Evolutionary conservation across 257 asterid species (phyloP).

Genomic region (Solanum medicagineum): DNA sequence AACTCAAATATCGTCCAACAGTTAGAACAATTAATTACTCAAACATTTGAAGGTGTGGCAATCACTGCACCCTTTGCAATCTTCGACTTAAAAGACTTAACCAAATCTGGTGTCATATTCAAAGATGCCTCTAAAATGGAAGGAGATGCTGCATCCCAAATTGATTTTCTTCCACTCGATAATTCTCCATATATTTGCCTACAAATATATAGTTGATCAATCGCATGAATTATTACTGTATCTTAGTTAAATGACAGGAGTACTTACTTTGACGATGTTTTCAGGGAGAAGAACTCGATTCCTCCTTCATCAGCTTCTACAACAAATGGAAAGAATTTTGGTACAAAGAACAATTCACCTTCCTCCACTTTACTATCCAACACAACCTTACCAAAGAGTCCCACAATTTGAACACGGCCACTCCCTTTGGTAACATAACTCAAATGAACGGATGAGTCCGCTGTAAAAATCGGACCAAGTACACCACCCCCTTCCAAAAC

Average conservation of each 20-base stretch:
- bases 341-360: conserved; percentile 30
- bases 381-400: conserved; percentile 15
- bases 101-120: conserved; percentile 6
- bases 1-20: no score
- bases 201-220: background rate
- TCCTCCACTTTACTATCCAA: conserved; percentile 10
- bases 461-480: conserved; percentile 9
- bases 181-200: conserved; percentile 18
- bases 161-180: conserved; percentile 11
- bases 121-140: conserved; percentile 15
- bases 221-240: background rate
- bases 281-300: conserved; percentile 15
- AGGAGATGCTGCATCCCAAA: conserved; percentile 17
- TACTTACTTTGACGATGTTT: conserved; percentile 26
- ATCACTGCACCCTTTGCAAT: background rate
- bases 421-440: conserved; percentile 20
- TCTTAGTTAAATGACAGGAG: background rate
- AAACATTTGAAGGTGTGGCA: background rate
- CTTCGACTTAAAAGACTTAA: conserved; percentile 5
- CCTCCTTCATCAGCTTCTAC: conserved; percentile 18
- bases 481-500: conserved; percentile 1
- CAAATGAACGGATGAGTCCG: conserved; percentile 11
- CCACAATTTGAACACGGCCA: conserved; percentile 23
- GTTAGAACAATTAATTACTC: background rate
- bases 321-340: conserved; percentile 18